These are phyloP conservation scores for Physaria fendleri DNA, from an alignment of 345 rosid genomes.

Conservation along the genomic window DNA sequence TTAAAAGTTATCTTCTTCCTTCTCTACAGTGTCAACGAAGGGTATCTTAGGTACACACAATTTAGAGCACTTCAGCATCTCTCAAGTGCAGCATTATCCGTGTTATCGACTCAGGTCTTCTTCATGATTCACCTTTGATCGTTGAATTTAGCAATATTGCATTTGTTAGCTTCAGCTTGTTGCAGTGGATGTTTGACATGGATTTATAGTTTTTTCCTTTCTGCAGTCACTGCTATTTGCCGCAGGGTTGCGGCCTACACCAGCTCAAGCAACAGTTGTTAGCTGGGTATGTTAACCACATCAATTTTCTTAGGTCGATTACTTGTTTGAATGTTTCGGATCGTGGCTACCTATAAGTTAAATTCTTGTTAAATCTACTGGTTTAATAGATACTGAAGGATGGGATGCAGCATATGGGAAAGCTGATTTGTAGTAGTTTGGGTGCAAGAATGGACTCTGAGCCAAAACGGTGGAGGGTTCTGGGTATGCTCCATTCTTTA, in stretches of 20 bases:
- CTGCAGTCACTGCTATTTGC: constrained; percentile 95
- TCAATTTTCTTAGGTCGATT: background rate
- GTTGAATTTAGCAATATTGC: background rate
- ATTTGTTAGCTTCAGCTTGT: background rate
- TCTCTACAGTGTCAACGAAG: constrained; percentile 77
- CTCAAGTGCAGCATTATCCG: constrained; percentile 77
- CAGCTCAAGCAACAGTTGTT: constrained; percentile 90
- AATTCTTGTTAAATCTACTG: background rate
- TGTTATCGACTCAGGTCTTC: constrained; percentile 89
- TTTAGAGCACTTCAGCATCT: constrained; percentile 88
- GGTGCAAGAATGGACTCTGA: constrained; percentile 99
- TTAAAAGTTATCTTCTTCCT: background rate
- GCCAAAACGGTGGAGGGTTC: constrained; percentile 86
- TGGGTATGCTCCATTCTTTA: constrained; percentile 42
- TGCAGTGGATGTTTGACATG: constrained; percentile 2
- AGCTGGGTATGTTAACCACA: constrained; percentile 72
- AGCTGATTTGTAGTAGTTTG: constrained; percentile 82
- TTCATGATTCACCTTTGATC: constrained; percentile 1
- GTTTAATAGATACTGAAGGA: constrained; percentile 68
- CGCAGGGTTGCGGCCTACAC: constrained; percentile 94
- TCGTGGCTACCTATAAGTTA: background rate
- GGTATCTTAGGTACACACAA: constrained; percentile 84
- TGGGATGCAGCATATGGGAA: constrained; percentile 96
- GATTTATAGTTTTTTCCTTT: constrained; percentile 22
- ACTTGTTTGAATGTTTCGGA: no score